Base-by-base conservation (phyloP, 306 rosid genomes). In the Cyclanthera cordifolia region DNA sequence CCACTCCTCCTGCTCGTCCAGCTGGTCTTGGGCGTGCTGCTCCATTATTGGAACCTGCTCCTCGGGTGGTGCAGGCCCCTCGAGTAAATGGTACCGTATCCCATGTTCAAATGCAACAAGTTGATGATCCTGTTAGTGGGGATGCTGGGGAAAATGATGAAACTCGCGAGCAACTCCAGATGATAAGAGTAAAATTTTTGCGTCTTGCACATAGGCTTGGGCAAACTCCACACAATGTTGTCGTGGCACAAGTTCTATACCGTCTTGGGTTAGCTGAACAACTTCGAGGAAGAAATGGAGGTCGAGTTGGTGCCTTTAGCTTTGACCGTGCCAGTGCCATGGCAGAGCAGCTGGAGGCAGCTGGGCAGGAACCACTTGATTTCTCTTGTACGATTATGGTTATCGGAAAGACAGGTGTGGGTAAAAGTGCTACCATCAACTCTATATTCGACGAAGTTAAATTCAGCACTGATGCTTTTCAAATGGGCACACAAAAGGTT, bases 211-310 rank as follows among this genome's bases (percentile, higher is more conserved):
- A 84, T 74, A 83, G 98, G 81, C 95, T 89, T 76, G 98, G 98
- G 67, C 98, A 92, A 74, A 92, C 98, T 60, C 98, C 98, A n/a
- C 98, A 92, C 71, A 92, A 92, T 82, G 98, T 89, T 80, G 98
- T 92, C 73, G 98, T 92, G 43, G 98, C 98, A n/a, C 98, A 92
- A 74, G 98, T 92, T 82, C 79, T 92, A 76, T 92, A 92, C 78
- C 87, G 98, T 77, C 78, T 92, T 15, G 98, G 98, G 30, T 79
- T 92, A 75, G 98, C 98, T 27, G 98, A 92, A 78, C 96, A 92
- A 77, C 85, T 92, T 59, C 95, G 90, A 76, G 98, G 98, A 64
- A 83, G 96, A 81, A 89, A 83, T 78, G 98, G 98, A 30, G 95
- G 98, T 7, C 96, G 96, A 47, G 98, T 92, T 70, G 96, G 98